phyloP scores from a whole-genome alignment of 2,329 filamentous ascomycete species.

The Venturia carpophila region DNA sequence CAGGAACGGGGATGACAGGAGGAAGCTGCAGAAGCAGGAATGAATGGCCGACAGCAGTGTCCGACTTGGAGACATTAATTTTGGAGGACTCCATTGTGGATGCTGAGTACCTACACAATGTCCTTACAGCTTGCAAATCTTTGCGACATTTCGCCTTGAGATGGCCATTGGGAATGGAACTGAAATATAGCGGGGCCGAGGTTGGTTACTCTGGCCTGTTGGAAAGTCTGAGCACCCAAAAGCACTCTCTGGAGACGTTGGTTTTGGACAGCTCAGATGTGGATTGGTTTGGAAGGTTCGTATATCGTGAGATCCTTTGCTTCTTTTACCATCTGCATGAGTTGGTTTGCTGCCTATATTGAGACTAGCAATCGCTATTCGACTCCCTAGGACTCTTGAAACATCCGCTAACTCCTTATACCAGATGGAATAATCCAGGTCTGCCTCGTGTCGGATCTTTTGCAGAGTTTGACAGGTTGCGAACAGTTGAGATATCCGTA shows the following conservation, averaged over 20 bases:
- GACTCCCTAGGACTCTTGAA: not conserved
- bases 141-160: not conserved
- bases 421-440: not conserved
- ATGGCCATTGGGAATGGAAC: not conserved
- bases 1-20: not conserved
- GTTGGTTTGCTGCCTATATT: not conserved
- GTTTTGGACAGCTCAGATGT: not conserved
- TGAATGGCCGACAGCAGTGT: not conserved
- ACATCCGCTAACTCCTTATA: not conserved
- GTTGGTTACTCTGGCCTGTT: not conserved
- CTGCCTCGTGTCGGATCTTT: not conserved
- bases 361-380: not conserved
- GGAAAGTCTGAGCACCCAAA: not conserved
- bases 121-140: conserved; percentile 4
- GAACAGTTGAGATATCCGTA: not conserved
- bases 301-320: not conserved
- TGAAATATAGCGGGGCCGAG: not conserved
- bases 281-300: conserved; percentile 4
- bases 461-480: not conserved
- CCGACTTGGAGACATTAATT: not conserved
- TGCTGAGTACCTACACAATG: not conserved
- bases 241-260: conserved; percentile 9
- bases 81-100: not conserved
- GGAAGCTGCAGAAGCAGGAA: not conserved
- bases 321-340: not conserved